These are phyloP conservation scores for Hymenoscyphus occultus DNA, from an alignment of 2,329 filamentous ascomycete genomes.

Conservation along the genomic window DNA sequence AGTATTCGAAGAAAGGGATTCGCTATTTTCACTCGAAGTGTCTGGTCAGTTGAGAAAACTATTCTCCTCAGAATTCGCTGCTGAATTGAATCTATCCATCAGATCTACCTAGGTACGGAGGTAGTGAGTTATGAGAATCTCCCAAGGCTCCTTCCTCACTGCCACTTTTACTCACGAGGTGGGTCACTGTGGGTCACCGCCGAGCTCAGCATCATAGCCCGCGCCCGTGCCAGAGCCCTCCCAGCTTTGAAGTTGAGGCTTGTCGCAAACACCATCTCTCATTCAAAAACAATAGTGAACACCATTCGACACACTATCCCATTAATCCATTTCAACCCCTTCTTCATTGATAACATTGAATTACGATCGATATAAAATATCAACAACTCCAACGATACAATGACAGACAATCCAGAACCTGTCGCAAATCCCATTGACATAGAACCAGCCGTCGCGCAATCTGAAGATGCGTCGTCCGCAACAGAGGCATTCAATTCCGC, in stretches of 20 bases:
- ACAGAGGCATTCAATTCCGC: slow-evolving; percentile 33
- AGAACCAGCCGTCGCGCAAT: slow-evolving; percentile 26
- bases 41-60: no score
- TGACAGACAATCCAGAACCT: slow-evolving; percentile 2
- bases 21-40: no score
- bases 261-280: slow-evolving; percentile 16
- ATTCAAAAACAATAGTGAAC: not conserved
- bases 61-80: no score
- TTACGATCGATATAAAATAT: slow-evolving; percentile 2
- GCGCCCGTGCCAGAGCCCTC: no score
- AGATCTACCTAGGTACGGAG: no score
- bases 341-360: not conserved
- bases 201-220: not conserved
- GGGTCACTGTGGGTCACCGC: not conserved
- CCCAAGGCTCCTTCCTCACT: not conserved
- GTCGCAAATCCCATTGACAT: slow-evolving; percentile 26
- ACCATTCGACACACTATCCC: not conserved
- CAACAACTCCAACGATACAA: not conserved
- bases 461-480: slow-evolving; percentile 27
- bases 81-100: no score
- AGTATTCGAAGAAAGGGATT: no score
- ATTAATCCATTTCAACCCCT: not conserved
- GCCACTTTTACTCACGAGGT: not conserved
- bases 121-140: no score
- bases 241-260: slow-evolving; percentile 6